Conservation (phyloP, 352 stramenopile genomes). For the Phytophthora citricola region DNA sequence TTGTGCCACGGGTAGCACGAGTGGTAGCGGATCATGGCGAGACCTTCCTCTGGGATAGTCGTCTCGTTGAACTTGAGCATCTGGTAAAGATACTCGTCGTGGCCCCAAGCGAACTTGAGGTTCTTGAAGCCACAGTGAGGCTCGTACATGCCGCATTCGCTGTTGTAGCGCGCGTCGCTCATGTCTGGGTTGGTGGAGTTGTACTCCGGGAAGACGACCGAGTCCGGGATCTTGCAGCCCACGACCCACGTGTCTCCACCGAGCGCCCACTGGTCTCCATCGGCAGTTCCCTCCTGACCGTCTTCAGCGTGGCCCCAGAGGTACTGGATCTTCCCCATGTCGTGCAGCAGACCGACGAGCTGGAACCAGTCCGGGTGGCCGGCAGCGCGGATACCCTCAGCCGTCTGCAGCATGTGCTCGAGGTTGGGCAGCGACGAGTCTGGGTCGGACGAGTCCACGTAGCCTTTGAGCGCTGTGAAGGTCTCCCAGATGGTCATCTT, state of each 20-base stretch:
- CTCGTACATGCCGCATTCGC: constrained; percentile 88
- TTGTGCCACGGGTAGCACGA: constrained; percentile 95
- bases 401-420: constrained; percentile 95
- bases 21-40: constrained; percentile 95
- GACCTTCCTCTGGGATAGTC: constrained; percentile 87
- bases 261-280: constrained; percentile 93
- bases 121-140: constrained; percentile 90
- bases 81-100: constrained; percentile 95
- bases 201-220: constrained; percentile 91
- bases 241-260: constrained; percentile 95
- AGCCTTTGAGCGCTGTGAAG: constrained; percentile 89
- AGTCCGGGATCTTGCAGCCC: constrained; percentile 89
- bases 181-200: constrained; percentile 93
- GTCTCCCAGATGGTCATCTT: constrained; percentile 94
- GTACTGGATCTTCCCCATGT: constrained; percentile 97
- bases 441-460: constrained; percentile 94
- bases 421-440: constrained; percentile 92
- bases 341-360: constrained; percentile 91
- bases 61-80: constrained; percentile 93
- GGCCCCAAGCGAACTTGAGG: constrained; percentile 91
- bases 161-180: constrained; percentile 86
- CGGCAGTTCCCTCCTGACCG: constrained; percentile 87
- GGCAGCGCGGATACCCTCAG: constrained; percentile 90
- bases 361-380: constrained; percentile 94
- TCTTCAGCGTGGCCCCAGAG: constrained; percentile 87